These are phyloP conservation scores for Artemisia argyi DNA, from an alignment of 129 eudicot species.

Conservation along the genomic window DNA sequence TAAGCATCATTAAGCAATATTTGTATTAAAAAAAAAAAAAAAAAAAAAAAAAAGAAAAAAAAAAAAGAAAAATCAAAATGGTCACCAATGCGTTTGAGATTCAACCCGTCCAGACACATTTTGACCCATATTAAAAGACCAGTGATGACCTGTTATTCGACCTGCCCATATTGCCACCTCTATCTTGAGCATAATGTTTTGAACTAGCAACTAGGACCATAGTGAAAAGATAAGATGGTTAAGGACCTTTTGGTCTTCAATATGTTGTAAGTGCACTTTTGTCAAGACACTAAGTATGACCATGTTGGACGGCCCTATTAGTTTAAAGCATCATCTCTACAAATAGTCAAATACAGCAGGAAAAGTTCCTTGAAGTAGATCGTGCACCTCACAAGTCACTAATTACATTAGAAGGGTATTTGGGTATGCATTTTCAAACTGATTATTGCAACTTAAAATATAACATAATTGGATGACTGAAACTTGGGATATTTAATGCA, in stretches of 20 bases:
- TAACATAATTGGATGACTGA: neutral
- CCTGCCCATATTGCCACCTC: neutral
- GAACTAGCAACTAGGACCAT: neutral
- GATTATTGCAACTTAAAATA: too few species aligned
- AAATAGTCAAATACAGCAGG: neutral
- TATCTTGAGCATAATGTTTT: neutral
- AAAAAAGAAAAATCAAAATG: too few species aligned
- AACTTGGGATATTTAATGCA: neutral
- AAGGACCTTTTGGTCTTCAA: neutral
- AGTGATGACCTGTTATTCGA: neutral
- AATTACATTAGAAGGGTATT: too few species aligned
- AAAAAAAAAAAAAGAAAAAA: too few species aligned
- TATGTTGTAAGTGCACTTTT: neutral
- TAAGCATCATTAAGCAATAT: too few species aligned
- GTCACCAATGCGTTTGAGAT: too few species aligned
- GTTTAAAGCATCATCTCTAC: neutral
- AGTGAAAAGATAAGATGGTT: neutral
- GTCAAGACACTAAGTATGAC: slow-evolving; percentile 3
- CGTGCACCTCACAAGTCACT: too few species aligned
- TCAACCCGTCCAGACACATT: neutral
- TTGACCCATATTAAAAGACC: neutral
- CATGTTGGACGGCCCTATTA: neutral
- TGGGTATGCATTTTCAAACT: too few species aligned
- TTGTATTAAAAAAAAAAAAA: too few species aligned
- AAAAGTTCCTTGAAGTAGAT: neutral